Percentiles rank a stretch among this genome's conserved stretches.
phyloP scores from a whole-genome alignment of 805 yeast genomes.

The Sporopachydermia lactativora region DNA sequence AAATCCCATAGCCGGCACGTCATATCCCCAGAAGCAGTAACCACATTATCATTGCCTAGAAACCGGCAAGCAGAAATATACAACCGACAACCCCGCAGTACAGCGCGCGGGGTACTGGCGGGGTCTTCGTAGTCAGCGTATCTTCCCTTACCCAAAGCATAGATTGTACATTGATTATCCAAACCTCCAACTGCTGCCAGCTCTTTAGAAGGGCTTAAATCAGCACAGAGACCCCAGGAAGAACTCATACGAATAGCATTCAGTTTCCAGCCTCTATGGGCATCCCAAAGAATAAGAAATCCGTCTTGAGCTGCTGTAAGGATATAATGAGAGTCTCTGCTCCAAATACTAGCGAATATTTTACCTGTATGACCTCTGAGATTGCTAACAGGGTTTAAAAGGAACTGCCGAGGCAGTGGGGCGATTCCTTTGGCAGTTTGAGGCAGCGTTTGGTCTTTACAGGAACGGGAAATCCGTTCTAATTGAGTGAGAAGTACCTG shows the following conservation, averaged over 20 bases:
- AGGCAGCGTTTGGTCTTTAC: not conserved
- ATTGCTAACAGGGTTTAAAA: not conserved
- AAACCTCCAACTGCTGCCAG: conserved; percentile 73
- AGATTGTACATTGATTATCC: conserved; percentile 65
- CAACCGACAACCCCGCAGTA: conserved; percentile 70
- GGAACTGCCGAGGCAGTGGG: not conserved
- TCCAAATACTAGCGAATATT: conserved; percentile 58
- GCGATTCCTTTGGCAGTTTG: not conserved
- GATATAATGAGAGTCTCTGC: conserved; percentile 40
- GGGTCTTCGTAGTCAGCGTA: conserved; percentile 20
- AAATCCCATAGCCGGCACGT: conserved; percentile 74
- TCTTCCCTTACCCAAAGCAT: conserved; percentile 20
- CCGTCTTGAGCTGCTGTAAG: conserved; percentile 82
- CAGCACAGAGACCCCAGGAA: conserved; percentile 70
- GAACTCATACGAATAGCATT: conserved; percentile 61
- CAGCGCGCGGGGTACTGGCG: conserved; percentile 30
- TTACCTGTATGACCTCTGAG: conserved; percentile 61
- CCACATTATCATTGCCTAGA: conserved; percentile 36
- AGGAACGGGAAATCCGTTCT: not conserved
- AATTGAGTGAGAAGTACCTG: not conserved
- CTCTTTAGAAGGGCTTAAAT: conserved; percentile 49
- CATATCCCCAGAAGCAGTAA: conserved; percentile 77
- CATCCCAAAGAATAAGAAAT: conserved; percentile 72
- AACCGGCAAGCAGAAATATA: conserved; percentile 69
- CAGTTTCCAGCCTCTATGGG: conserved; percentile 52